phyloP scores from a whole-genome alignment of 2,329 filamentous ascomycete species.

The Aspergillus proliferans region DNA sequence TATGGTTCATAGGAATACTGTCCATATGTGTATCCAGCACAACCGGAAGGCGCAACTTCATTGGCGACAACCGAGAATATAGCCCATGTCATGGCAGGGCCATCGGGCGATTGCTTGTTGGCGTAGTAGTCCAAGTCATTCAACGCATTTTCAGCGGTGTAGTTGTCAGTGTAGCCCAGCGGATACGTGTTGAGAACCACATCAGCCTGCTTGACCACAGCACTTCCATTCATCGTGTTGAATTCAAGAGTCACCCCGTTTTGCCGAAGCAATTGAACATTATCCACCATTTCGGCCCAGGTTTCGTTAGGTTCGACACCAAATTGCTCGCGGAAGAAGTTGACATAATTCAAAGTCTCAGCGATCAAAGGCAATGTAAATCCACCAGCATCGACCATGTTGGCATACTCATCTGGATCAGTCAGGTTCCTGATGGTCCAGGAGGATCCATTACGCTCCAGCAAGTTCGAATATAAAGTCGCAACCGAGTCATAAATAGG shows the following conservation, averaged over 20 bases:
- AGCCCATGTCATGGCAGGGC: constrained; percentile 68
- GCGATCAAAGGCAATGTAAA: constrained; percentile 61
- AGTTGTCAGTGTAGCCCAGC: constrained; percentile 53
- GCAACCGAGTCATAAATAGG: constrained; percentile 61
- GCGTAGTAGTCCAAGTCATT: constrained; percentile 64
- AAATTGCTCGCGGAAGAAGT: constrained; percentile 52
- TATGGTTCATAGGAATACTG: constrained; percentile 60
- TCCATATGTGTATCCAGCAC: constrained; percentile 62
- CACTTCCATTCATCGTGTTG: constrained; percentile 59
- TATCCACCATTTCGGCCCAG: constrained; percentile 51
- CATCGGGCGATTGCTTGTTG: constrained; percentile 60
- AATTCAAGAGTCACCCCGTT: constrained; percentile 61
- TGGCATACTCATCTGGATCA: constrained; percentile 67
- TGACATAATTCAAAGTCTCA: constrained; percentile 51
- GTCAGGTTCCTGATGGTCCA: constrained; percentile 59
- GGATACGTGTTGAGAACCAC: constrained; percentile 62
- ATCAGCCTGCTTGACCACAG: constrained; percentile 65
- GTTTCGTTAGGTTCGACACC: constrained; percentile 51
- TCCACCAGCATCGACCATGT: constrained; percentile 60
- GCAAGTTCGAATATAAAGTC: constrained; percentile 54
- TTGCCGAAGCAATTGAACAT: constrained; percentile 52
- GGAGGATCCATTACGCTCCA: constrained; percentile 54
- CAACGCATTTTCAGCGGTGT: constrained; percentile 43
- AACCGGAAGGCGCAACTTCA: constrained; percentile 59
- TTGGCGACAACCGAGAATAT: constrained; percentile 64